Conservation (phyloP, 176 grass and related monocot species). For the Areca catechu region DNA sequence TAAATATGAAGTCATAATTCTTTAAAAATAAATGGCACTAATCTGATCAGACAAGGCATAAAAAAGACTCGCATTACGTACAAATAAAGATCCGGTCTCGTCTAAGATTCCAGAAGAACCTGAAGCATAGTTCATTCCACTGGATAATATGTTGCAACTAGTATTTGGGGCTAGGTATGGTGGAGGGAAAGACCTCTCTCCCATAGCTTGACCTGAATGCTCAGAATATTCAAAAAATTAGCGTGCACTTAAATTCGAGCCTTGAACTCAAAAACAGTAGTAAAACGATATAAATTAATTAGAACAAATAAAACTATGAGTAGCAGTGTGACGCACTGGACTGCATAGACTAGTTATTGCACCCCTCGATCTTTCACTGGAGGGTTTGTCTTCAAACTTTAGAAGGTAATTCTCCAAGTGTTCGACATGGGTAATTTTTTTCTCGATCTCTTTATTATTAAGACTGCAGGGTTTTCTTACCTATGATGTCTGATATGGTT, state of each 20-base stretch:
- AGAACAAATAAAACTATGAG: no score
- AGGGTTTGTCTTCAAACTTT: no score
- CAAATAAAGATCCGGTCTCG: conserved; percentile 68
- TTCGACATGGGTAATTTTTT: no score
- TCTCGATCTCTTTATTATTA: no score
- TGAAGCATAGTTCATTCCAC: conserved; percentile 71
- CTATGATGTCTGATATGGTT: conserved; percentile 71
- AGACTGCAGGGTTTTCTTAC: conserved; percentile 26
- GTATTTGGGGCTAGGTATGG: conserved; percentile 64
- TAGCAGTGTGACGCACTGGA: neutral
- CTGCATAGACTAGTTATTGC: no score
- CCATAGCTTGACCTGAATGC: conserved; percentile 53
- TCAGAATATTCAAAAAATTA: neutral
- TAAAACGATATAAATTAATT: no score
- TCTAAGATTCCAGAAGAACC: conserved; percentile 91
- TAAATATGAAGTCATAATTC: neutral
- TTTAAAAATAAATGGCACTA: no score
- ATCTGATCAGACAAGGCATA: no score
- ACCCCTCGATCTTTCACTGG: no score
- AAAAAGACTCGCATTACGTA: conserved; percentile 12
- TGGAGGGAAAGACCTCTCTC: conserved; percentile 49
- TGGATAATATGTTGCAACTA: conserved; percentile 11
- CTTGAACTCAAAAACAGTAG: no score
- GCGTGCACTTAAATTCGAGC: no score
- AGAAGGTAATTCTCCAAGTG: no score